Base-by-base conservation (phyloP, 169 alveolate species). In the Cryptosporidium parvum region DNA sequence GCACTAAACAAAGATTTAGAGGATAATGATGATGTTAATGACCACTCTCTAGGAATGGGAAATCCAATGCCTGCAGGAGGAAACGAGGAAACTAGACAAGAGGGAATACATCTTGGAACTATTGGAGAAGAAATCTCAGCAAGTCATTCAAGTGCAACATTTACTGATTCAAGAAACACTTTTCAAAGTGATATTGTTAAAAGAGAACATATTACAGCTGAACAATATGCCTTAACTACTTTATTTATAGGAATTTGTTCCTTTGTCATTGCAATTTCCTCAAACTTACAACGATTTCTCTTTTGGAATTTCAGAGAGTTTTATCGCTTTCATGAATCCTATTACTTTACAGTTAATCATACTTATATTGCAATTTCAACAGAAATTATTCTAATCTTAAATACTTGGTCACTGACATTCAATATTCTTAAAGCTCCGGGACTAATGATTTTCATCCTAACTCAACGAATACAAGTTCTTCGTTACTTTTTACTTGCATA, bases 211-310 rank as follows among this genome's bases (percentile, higher is more conserved):
- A 80, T 80, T 62, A 62, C 89, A 58, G 75, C 75, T 21, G 89
- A 80, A 33, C 69, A 80, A 21, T 80, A 80, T 44, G 89, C 89
- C 10, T 18, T 37, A 35, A 45, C 59, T 8, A 80, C 89, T 39
- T 65, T 80, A 21, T 80, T 80, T 14, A 65, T 80, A 29, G 89
- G 89, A 62, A 80, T 80, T 23, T 80, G 89, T 48, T 69, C 89
- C 1, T 80, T 80, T 59, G 26, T 39, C 0, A 62, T 80, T 42
- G 73, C 89, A 42, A 48, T 80, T 37, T 26, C 89, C 21, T 37
- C 89, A 0, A 80, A 80, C 42, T 21, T 80, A 1, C 89, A 80
- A 45, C 89, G 89, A 26, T 80, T 45, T 62, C 37, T 80, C 33
- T 80, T 80, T 80, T 61, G 69, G 26, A 80, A 80, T 48, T 80